Base-by-base conservation (phyloP, 2,329 filamentous ascomycete species). In the Alternaria triticimaculans region DNA sequence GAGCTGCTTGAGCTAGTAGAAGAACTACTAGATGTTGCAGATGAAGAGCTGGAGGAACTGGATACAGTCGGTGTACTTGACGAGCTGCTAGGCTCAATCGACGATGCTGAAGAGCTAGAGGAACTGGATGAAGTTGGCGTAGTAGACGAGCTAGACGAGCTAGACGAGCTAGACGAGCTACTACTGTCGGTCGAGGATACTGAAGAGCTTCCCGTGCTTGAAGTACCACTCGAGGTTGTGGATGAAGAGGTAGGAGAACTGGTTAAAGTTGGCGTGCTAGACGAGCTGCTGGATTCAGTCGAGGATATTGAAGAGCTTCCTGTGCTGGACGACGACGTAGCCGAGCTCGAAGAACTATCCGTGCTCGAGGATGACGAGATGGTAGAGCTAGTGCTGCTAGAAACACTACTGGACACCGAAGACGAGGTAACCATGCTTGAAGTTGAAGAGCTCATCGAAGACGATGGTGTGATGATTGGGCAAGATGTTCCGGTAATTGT, bases 401-500 rank as follows among this genome's bases (percentile, higher is more conserved):
- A 45, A n/a, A 43, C 4, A 50, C 48, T 51, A 58, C 58, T 60
- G 23, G 58, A 28, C 3, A 41, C 30, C 4, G 55, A 58, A n/a
- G 60, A 53, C 3, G 59, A 50, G 1, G 41, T 41, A 5, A 26
- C 2, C 4, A 53, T 60, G 53, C 44, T 55, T 6, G 37, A 46
- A 2, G 8, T 12, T 15, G 55, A 48, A 25, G 12, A 44, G 5
- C 15, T 51, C n/a, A 26, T 14, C 4, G 62, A 63, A 9, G 59
- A 55, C 20, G 63, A 41, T 2, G 57, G 44, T 6, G 54, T 7
- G 2, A 53, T 53, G 5, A 25, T 20, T 8, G 45, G 44, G 11
- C 66, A 69, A 3, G 66, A 66, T 3, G 64, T 63, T 5, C 62
- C 53, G 5, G 65, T 60, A 1, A 66, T 66, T 18, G 62, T 15